Evolutionary conservation across 225 moss, liverwort and hornwort species (phyloP).

Genomic region (Pseudoscleropodium purum): DNA sequence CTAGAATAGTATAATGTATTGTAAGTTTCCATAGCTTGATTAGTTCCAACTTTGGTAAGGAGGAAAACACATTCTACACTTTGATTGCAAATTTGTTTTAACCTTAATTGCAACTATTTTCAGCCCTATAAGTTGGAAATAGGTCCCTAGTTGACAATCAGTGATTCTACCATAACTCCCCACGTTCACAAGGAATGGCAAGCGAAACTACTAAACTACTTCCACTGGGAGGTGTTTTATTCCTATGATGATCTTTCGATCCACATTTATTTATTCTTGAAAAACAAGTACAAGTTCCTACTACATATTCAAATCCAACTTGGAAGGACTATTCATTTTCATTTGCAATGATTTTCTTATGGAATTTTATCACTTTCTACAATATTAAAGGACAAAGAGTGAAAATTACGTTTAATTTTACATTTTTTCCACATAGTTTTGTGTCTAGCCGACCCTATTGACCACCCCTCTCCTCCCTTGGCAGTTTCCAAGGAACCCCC

Average conservation of each 20-base stretch:
- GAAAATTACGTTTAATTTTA: not conserved
- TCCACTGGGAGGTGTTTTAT: accelerated
- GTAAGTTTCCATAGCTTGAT: no score
- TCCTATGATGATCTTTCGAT: accelerated
- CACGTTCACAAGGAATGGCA: accelerated
- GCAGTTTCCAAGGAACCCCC: not conserved
- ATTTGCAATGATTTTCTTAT: no score
- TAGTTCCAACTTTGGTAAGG: no score
- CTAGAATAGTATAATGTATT: no score
- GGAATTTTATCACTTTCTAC: not conserved
- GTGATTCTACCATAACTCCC: no score
- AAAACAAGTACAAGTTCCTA: not conserved
- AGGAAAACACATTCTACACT: no score
- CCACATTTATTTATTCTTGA: not conserved
- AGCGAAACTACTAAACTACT: not conserved
- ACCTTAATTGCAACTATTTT: no score
- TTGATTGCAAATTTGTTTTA: no score
- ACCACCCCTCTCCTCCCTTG: no score
- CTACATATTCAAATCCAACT: not conserved
- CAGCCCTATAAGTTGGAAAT: no score
- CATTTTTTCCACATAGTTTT: not conserved
- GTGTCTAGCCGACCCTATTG: not conserved
- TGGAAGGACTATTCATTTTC: no score
- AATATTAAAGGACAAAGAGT: not conserved
- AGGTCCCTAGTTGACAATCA: no score